These are phyloP conservation scores for Malbranchea cinnamomea DNA, from an alignment of 2,329 filamentous ascomycete species.

Conservation along the genomic window DNA sequence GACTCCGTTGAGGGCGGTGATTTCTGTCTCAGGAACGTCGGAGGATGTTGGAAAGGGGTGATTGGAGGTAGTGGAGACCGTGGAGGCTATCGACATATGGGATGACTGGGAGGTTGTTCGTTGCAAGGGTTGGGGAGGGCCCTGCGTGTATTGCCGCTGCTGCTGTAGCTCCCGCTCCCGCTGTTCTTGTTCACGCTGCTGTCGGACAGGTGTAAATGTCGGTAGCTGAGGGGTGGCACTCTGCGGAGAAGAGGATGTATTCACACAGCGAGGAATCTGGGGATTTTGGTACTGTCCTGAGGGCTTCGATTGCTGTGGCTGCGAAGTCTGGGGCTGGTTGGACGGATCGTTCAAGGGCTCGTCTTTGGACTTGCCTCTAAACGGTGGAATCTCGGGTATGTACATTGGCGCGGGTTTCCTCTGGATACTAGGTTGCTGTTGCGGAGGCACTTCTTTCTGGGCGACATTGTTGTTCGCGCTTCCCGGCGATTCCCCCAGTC, in stretches of 20 bases:
- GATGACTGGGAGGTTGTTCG: constrained; percentile 8
- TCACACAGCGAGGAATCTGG: too few relatives aligned
- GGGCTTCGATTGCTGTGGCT: constrained; percentile 9
- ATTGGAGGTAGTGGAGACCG: constrained; percentile 15
- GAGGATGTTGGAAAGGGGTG: constrained; percentile 43
- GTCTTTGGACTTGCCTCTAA: constrained; percentile 15
- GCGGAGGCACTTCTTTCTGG: constrained; percentile 6
- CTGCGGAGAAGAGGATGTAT: constrained; percentile 33
- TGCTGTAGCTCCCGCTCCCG: constrained; percentile 7
- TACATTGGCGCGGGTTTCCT: constrained; percentile 18
- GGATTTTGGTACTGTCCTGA: constrained; percentile 14
- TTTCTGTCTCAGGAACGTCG: too few relatives aligned
- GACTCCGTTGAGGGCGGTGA: constrained; percentile 79
- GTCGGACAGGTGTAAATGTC: constrained; percentile 31
- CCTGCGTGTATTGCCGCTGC: constrained; percentile 43
- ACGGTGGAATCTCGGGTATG: constrained; percentile 20
- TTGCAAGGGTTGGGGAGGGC: constrained; percentile 16
- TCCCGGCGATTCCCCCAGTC: constrained; percentile 18
- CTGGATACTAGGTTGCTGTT: constrained; percentile 8
- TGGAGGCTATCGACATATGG: constrained; percentile 7
- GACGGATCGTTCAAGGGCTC: constrained; percentile 10
- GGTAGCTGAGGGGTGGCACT: constrained; percentile 36
- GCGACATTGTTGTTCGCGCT: constrained; percentile 7
- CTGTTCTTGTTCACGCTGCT: constrained; percentile 6
- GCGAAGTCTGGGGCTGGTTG: constrained; percentile 5